phyloP scores from a whole-genome alignment of 73 alveolate species.

The Paramecium pentaurelia region DNA sequence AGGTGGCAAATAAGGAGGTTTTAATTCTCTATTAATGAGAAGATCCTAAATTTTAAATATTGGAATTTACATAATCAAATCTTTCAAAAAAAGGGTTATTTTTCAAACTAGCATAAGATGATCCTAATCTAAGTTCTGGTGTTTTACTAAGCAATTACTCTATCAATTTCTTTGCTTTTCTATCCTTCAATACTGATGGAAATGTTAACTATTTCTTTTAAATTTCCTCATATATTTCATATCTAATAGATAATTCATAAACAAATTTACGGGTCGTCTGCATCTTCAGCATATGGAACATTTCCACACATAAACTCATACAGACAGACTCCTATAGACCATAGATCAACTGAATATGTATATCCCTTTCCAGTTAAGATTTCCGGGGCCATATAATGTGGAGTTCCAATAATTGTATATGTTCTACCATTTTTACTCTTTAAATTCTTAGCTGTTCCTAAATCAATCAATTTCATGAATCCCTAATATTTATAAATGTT shows the following conservation, averaged over 20 bases:
- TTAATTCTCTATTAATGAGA: conserved; percentile 29
- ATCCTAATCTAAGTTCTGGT: conserved; percentile 49
- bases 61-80: not conserved
- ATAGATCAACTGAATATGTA: too few relatives aligned
- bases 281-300: conserved; percentile 61
- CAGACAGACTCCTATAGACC: conserved; percentile 50
- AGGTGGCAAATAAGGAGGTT: conserved; percentile 45
- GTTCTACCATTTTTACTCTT: conserved; percentile 53
- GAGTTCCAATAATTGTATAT: conserved; percentile 55
- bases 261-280: conserved; percentile 36
- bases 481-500: conserved; percentile 35
- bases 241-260: not conserved
- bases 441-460: conserved; percentile 76
- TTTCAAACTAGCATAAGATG: conserved; percentile 31
- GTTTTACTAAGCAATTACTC: conserved; percentile 49
- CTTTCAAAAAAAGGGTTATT: conserved; percentile 1
- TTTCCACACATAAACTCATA: conserved; percentile 67
- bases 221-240: conserved; percentile 43
- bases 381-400: too few relatives aligned
- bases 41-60: not conserved
- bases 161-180: conserved; percentile 30
- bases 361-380: too few relatives aligned
- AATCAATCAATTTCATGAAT: conserved; percentile 78
- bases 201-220: conserved; percentile 35
- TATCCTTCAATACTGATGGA: conserved; percentile 34